Conservation (phyloP, 345 rosid species). For the Populus nigra region DNA sequence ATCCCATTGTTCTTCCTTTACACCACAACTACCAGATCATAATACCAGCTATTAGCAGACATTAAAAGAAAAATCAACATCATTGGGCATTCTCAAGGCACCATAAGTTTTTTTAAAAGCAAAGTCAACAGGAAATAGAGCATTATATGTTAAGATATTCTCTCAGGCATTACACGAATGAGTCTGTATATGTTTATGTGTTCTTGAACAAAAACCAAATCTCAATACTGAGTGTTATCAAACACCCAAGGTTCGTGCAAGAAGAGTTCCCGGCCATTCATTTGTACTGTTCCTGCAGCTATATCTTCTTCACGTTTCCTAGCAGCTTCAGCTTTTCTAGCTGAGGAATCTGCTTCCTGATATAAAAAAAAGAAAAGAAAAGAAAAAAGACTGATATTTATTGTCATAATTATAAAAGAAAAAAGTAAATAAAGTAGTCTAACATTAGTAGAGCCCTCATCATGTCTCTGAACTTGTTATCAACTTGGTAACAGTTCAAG, state of each 20-base stretch:
- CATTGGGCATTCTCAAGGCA: too few species aligned
- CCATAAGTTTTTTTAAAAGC: too few species aligned
- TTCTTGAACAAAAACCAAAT: constrained; percentile 8
- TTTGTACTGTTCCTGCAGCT: constrained; percentile 64
- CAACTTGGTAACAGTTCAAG: too few species aligned
- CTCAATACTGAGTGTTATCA: constrained; percentile 61
- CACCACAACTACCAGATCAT: too few species aligned
- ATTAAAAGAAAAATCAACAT: too few species aligned
- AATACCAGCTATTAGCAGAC: too few species aligned
- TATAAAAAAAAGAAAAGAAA: too few species aligned
- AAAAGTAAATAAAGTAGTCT: not conserved
- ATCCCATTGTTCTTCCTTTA: too few species aligned
- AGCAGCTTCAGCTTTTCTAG: constrained; percentile 67
- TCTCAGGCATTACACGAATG: too few species aligned
- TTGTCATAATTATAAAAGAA: not conserved
- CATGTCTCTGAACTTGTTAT: too few species aligned
- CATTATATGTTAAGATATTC: too few species aligned
- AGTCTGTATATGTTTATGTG: not conserved
- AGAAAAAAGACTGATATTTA: not conserved
- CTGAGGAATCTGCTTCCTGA: constrained; percentile 64
- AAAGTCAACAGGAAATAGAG: too few species aligned
- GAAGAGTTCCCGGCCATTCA: constrained; percentile 93
- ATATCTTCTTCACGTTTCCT: constrained; percentile 80
- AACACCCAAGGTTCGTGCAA: constrained; percentile 76
- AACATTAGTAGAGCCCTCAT: not conserved